These are phyloP conservation scores for Rutstroemia sydowiana DNA, from an alignment of 2,329 filamentous ascomycete genomes.

Conservation along the genomic window DNA sequence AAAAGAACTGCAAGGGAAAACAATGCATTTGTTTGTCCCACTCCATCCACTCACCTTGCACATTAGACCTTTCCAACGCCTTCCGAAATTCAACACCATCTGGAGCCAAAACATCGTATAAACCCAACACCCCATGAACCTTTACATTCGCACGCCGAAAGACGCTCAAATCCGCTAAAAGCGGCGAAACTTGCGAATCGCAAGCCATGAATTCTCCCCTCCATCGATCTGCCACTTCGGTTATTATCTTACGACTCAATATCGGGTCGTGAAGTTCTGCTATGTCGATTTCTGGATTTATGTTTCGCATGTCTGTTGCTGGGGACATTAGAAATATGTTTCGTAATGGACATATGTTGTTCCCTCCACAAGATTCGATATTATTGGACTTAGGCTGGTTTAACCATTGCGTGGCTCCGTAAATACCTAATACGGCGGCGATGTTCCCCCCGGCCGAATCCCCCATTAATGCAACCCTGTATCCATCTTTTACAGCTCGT, in stretches of 20 bases:
- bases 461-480: not conserved
- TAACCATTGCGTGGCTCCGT: not conserved
- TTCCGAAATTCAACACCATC: conserved; percentile 17
- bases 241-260: conserved; percentile 12
- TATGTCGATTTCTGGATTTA: conserved; percentile 16
- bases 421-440: not conserved
- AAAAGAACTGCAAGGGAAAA: conserved; percentile 11
- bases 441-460: conserved; percentile 2
- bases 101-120: conserved; percentile 15
- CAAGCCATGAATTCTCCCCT: conserved; percentile 8
- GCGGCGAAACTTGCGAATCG: conserved; percentile 16
- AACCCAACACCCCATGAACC: conserved; percentile 18
- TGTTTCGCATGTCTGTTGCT: conserved; percentile 16
- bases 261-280: conserved; percentile 14
- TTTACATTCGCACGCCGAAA: conserved; percentile 15
- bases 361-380: not conserved
- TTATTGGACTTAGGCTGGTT: too few species aligned
- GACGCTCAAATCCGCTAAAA: conserved; percentile 14
- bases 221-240: conserved; percentile 16
- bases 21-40: conserved; percentile 23
- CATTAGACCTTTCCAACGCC: conserved; percentile 11
- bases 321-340: conserved; percentile 18
- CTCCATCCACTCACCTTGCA: conserved; percentile 18
- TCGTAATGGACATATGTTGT: conserved; percentile 6
- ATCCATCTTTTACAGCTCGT: not conserved